Evolutionary conservation across 2,329 filamentous ascomycete species (phyloP), one percentile per base, ranked within the genome.

Genomic region (Phialophora expanda): DNA sequence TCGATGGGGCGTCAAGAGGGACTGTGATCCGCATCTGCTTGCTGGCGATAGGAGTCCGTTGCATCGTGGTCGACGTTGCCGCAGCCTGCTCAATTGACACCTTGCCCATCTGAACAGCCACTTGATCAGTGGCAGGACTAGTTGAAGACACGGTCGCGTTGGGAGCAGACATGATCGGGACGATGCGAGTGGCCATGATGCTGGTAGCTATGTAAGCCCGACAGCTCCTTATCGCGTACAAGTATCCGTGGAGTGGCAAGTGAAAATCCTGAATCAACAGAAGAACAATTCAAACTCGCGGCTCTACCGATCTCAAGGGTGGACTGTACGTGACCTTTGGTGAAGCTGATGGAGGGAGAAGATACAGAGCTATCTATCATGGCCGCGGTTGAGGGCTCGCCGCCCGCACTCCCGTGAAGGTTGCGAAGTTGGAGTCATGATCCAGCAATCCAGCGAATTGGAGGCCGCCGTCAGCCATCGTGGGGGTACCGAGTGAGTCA

Each of bases 11-110:
- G 76, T 96, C 91, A 61, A 96, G 86, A 1, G 91, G 89, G 70
- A 96, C 95, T 56, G 88, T 83, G 61, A 96, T 83, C 4, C 88
- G 83, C 30, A 85, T 83, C 54, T 87, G 85, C 2, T 86, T 86
- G 61, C 87, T 54, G 51, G 50, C 53, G 46, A 64, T 30, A 28
- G 61, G 26, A 38, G 58, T 22, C 24, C 59, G 63, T 4, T 54
- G 34, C 24, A 61, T 26, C 55, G 64, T 56, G 7, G 57, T 9
- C 9, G 66, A 50, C 12, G 57, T n/a, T 5, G 48, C 44, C 3
- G 58, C 20, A 9, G n/a, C 53, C 28, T 17, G 53, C 24, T 53
- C 44, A 41, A 66, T 64, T n/a, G 65, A 69, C 22, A 67, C 55
- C 20, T 67, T 56, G 1, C 56, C 51, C 67, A 67, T 63, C 51